These are phyloP conservation scores for Paracoccidioides lutzii DNA, from an alignment of 2,329 filamentous ascomycete species.

Conservation along the genomic window DNA sequence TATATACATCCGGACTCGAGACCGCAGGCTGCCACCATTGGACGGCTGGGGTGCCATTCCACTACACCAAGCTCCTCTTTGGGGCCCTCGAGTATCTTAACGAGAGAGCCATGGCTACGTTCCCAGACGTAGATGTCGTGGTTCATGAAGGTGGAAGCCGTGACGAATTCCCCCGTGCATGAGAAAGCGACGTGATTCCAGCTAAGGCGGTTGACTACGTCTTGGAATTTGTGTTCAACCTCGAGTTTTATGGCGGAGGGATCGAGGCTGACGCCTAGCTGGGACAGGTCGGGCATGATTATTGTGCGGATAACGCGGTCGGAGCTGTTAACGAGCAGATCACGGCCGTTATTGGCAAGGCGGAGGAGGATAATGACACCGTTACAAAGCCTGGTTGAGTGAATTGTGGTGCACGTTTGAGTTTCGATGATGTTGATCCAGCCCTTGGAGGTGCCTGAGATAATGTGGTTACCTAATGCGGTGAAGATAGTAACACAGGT, in stretches of 20 bases:
- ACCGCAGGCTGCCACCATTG: conserved; percentile 80
- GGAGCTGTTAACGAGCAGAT: conserved; percentile 82
- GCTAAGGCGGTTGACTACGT: conserved; percentile 83
- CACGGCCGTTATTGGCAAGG: conserved; percentile 69
- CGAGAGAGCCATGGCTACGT: conserved; percentile 77
- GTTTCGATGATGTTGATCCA: conserved; percentile 92
- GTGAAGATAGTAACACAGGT: conserved; percentile 90
- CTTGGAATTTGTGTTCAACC: conserved; percentile 95
- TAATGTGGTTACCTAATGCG: conserved; percentile 69
- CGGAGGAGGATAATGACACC: conserved; percentile 81
- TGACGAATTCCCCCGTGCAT: conserved; percentile 86
- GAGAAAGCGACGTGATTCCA: conserved; percentile 98
- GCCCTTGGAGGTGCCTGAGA: conserved; percentile 88
- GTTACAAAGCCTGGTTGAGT: conserved; percentile 76
- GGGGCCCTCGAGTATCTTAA: conserved; percentile 92
- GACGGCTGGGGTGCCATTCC: conserved; percentile 87
- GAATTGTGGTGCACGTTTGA: conserved; percentile 65
- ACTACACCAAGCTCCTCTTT: conserved; percentile 94
- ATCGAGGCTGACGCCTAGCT: conserved; percentile 49
- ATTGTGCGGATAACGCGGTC: conserved; percentile 93
- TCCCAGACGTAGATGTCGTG: conserved; percentile 99
- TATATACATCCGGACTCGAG: conserved; percentile 88
- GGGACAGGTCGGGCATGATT: conserved; percentile 62
- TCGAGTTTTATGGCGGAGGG: conserved; percentile 77
- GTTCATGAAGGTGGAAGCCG: conserved; percentile 94